Evolutionary conservation across 352 stramenopile species (phyloP).

Genomic region (Globisporangium yorkense): DNA sequence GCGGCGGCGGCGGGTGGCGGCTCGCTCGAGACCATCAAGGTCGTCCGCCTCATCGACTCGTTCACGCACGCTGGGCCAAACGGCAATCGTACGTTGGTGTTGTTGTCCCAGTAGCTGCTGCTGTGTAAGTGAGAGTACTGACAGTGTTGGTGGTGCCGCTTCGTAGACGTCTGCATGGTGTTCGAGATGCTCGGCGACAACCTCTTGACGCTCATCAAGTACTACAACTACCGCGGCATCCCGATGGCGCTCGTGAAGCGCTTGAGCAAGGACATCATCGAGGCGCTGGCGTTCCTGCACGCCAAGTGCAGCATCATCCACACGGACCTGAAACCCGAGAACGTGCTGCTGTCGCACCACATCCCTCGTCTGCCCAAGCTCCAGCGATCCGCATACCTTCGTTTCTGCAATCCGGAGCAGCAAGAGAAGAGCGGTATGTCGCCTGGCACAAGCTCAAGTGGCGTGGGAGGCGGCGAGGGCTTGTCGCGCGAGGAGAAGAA

Average conservation of each 20-base stretch:
- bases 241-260: conserved; percentile 93
- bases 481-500: conserved; percentile 90
- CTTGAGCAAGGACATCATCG: conserved; percentile 93
- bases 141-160: background rate
- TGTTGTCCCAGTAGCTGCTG: conserved; percentile 2
- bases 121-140: background rate
- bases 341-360: conserved; percentile 91
- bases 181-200: conserved; percentile 99
- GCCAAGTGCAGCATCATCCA: conserved; percentile 98
- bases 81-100: conserved; percentile 70
- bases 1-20: conserved; percentile 11
- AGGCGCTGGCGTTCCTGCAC: conserved; percentile 97
- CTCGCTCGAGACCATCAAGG: conserved; percentile 27
- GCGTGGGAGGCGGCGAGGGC: conserved; percentile 4
- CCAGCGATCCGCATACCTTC: conserved; percentile 45
- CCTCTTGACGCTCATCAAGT: conserved; percentile 98
- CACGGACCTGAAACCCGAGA: conserved; percentile 99
- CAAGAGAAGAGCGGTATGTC: conserved; percentile 25
- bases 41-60: conserved; percentile 86
- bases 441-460: conserved; percentile 7
- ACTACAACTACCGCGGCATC: conserved; percentile 98
- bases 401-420: conserved; percentile 19
- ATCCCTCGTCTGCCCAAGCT: conserved; percentile 70
- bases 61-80: conserved; percentile 97
- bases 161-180: conserved; percentile 95